Base-by-base conservation (phyloP, 208 protist species). In the Trypanosoma boissoni region DNA sequence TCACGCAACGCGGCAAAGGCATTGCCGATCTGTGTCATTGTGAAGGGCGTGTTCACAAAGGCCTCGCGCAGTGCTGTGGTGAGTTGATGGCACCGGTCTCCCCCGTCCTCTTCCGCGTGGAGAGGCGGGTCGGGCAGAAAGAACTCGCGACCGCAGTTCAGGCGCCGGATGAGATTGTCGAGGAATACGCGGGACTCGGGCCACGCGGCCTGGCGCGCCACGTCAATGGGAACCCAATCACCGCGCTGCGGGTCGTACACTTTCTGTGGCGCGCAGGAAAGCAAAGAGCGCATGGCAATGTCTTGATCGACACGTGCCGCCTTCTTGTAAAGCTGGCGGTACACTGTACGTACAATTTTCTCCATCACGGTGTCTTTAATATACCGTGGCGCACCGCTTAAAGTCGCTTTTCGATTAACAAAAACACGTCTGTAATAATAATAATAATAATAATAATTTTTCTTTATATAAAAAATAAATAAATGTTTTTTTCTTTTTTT, bases 1-100 rank as follows among this genome's bases (percentile, higher is more conserved):
- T 83, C 82, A 62, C 86, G 90, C 20, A 93, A 64, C 27, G 81
- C 86, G 16, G 82, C 78, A 54, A 93, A 86, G 44, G 74, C 74
- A 42, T 85, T 88, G 49, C 75, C 74, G 18, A 93, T 31, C 59
- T 90, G 74, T 46, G 28, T 65, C 37, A 78, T 65, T 2, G 82
- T 85, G 53, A 88, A 93, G 1, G 86, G 77, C 10, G 76, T 92
- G 14, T 48, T 31, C 54, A 86, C 81, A 60, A 79, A 92, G 29
- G 75, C 53, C 1, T 72, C 43, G 32, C 80, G 81, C n/a, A 87
- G 70, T 26, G 46, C 48, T 2, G 44, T 29, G 3, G 55, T 10
- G 18, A 69, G 26, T 16, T 12, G 34, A 39, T 16, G 8, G 34
- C 34, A 39, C 12, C 34, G 34, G 34, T 16, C 12, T 39, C 34